Percentiles rank a stretch among this genome's conserved stretches.
Evolutionary conservation across 768 basidiomycete species (phyloP).

Genomic region (Vishniacozyma victoriae): DNA sequence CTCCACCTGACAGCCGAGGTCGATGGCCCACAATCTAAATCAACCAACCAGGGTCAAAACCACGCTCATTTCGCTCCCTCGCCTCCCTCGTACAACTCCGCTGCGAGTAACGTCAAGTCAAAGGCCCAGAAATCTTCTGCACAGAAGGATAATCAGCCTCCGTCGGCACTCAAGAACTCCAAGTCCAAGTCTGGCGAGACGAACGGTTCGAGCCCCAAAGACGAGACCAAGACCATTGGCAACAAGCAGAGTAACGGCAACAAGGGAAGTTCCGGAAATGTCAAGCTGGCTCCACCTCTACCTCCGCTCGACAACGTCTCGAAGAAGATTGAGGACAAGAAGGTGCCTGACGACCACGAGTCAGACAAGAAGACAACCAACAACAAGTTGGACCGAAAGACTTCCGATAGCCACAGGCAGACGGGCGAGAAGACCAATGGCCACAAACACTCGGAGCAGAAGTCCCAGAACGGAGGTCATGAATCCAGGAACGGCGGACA

Average conservation of each 20-base stretch:
- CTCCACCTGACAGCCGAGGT: constrained; percentile 38
- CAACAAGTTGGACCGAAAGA: no score
- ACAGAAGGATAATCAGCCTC: neutral
- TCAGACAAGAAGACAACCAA: no score
- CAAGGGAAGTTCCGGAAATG: no score
- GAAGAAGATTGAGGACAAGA: neutral
- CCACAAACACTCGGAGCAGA: no score
- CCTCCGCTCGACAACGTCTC: neutral
- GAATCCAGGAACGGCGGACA: constrained; percentile 44
- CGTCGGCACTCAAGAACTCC: neutral
- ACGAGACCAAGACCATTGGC: neutral
- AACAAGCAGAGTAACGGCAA: neutral
- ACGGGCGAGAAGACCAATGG: no score
- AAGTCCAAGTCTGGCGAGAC: neutral
- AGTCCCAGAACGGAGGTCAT: constrained; percentile 12
- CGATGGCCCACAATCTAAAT: constrained; percentile 38
- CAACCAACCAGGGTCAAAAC: constrained; percentile 58
- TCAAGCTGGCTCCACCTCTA: neutral
- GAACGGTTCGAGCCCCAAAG: neutral
- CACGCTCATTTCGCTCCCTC: constrained; percentile 48
- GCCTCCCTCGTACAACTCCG: constrained; percentile 52
- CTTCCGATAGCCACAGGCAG: no score
- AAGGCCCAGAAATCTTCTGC: constrained; percentile 15
- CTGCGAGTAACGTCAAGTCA: constrained; percentile 43
- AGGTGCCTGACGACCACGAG: neutral